phyloP scores from a whole-genome alignment of 2,329 filamentous ascomycete genomes.

The Aspergillus novoparasiticus region DNA sequence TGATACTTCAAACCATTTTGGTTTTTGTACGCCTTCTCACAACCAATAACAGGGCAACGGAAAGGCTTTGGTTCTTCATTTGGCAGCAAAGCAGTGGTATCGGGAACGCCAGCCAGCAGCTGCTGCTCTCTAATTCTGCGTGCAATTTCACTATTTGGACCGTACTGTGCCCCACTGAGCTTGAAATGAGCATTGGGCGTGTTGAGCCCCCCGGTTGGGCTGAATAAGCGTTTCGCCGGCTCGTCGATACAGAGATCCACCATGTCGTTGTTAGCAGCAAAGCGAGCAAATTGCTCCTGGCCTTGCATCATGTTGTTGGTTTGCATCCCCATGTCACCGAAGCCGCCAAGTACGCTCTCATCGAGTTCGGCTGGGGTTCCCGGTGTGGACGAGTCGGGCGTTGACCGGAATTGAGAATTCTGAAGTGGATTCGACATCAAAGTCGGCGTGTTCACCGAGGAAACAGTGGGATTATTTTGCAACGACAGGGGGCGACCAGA shows the following conservation, averaged over 20 bases:
- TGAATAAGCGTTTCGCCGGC: slow-evolving; percentile 90
- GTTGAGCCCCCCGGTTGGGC: slow-evolving; percentile 72
- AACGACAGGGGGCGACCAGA: slow-evolving; percentile 70
- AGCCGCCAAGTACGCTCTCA: slow-evolving; percentile 67
- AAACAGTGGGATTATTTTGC: slow-evolving; percentile 93
- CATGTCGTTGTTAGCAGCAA: slow-evolving; percentile 53
- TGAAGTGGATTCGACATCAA: slow-evolving; percentile 75
- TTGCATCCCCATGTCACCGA: slow-evolving; percentile 64
- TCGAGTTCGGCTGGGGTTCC: slow-evolving; percentile 75
- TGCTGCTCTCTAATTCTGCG: slow-evolving; percentile 66
- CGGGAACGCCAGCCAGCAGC: slow-evolving; percentile 58
- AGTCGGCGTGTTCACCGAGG: slow-evolving; percentile 93
- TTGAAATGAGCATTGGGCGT: slow-evolving; percentile 73
- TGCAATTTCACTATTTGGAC: slow-evolving; percentile 74
- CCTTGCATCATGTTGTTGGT: slow-evolving; percentile 46
- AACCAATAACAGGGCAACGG: slow-evolving; percentile 95
- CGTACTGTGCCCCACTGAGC: slow-evolving; percentile 74
- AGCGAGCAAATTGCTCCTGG: slow-evolving; percentile 44
- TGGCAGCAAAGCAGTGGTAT: slow-evolving; percentile 51
- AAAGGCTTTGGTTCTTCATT: slow-evolving; percentile 97
- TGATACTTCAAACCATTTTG: slow-evolving; percentile 97
- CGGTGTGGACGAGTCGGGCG: slow-evolving; percentile 68
- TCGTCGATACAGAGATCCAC: slow-evolving; percentile 78
- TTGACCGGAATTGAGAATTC: slow-evolving; percentile 56
- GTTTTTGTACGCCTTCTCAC: slow-evolving; percentile 99